Evolutionary conservation across 805 yeast genomes (phyloP), one percentile per base, ranked within the genome.

Genomic region (Saturnispora sekii): DNA sequence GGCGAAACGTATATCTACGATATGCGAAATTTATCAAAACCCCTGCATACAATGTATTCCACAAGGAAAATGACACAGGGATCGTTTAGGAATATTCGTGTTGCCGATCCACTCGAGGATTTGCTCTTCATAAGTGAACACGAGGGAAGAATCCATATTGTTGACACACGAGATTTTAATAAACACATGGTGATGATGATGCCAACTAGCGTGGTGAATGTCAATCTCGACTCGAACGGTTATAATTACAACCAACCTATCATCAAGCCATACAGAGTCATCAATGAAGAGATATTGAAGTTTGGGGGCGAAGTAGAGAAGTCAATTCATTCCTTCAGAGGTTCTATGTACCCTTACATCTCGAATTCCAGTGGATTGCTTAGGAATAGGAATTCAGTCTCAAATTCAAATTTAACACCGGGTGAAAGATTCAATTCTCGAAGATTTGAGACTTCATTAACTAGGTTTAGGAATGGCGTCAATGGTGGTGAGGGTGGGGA

Each of bases 1-100:
- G 97, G 97, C 6, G 66, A 76, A 16, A 79, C 90, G 48, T 68
- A 79, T 50, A 64, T 89, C 8, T 89, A 80, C 59, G 97, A 89
- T 61, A 59, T 84, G 7, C 67, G 97, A 51, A 80, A 79, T 48
- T 59, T 77, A 43, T 54, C 63, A 1, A 52, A 60, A 8, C 85
- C 87, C 5, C 48, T 81, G 12, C 68, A 72, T 44, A 73, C 70
- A 46, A 67, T 83, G 28, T 64, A 66, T 41, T 79, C 88, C 3
- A 80, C 90, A 0, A 66, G 89, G 50, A 65, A 70, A 52, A 67
- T 69, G 52, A 65, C 72, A 37, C 67, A 72, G 31, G 73, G 62
- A 46, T 68, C 64, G 48, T 67, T 61, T 50, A 54, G 70, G 28
- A 63, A 64, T 21, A 58, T 63, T 39, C 78, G 79, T 57, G 80